These are phyloP conservation scores for Magnusiomyces clavatus DNA, from an alignment of 1,139 yeast genomes.

Conservation along the genomic window DNA sequence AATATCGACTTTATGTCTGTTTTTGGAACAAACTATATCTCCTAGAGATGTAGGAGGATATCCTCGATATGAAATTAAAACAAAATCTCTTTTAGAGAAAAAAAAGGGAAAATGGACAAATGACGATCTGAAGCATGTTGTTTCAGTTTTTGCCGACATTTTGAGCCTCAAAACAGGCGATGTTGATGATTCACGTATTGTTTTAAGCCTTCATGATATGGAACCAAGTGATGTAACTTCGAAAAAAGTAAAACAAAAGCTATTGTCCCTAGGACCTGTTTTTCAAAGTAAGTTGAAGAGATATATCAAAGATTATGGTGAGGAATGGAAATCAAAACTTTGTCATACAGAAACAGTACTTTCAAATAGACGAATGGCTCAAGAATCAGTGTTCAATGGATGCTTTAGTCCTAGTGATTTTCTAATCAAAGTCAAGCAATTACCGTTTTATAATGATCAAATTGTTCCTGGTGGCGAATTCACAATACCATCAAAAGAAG, in stretches of 20 bases:
- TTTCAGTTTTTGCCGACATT: background rate
- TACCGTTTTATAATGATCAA: conserved; percentile 1
- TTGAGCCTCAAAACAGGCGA: background rate
- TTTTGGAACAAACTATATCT: background rate
- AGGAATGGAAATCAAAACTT: background rate
- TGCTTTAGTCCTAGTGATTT: background rate
- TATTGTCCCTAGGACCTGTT: too few relatives aligned
- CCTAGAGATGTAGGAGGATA: conserved; percentile 4
- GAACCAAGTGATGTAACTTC: background rate
- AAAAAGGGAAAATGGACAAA: background rate
- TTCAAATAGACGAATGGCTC: background rate
- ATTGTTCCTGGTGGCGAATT: background rate
- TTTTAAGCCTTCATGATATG: background rate
- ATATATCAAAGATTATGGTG: background rate
- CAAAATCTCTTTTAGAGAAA: background rate
- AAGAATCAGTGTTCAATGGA: background rate
- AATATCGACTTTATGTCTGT: background rate
- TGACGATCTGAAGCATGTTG: background rate
- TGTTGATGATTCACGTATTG: background rate
- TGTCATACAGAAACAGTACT: background rate
- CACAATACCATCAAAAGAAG: background rate
- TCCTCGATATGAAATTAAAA: background rate
- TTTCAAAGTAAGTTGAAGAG: background rate
- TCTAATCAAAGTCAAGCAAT: background rate
- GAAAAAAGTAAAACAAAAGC: background rate